Evolutionary conservation across 768 basidiomycete genomes (phyloP), one percentile per base, ranked within the genome.

Genomic region (Saitozyma sp.): DNA sequence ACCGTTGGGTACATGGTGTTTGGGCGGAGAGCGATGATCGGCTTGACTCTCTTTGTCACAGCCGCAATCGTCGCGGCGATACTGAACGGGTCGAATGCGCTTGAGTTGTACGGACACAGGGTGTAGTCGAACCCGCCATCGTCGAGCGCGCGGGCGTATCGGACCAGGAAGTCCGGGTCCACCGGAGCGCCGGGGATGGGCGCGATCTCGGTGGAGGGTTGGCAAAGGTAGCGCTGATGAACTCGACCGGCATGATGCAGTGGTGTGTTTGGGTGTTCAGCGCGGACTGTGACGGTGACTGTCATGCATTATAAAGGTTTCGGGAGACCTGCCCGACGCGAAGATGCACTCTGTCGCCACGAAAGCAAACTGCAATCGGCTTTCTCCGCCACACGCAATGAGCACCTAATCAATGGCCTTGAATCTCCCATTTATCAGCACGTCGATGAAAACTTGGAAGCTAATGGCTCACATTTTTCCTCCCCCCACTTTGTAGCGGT

Each of bases 1-100:
- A 70, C 64, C 3, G 68, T 73, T 11, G 71, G 71, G 57, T 58
- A 70, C 71, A 69, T 70, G 43, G 71, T 69, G 37, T 69, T 69
- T 13, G 71, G 71, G 48, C 68, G 48, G 7, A 72, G 54, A 37
- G 70, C 70, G 51, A 69, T 65, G 54, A 72, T 63, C 50, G 70
- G 50, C 39, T 58, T 65, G 39, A 70, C 41, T 56, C 66, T 70
- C 53, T 70, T 68, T 58, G 68, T 73, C 17, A 65, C 63, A 14
- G 68, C 40, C 20, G 61, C 50, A 45, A 73, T 67, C 46, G 59
- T 59, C 19, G 70, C 67, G 6, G 64, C 70, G 43, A 71, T 58
- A 40, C 67, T 71, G 60, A 71, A 71, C 8, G 70, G 70, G 63
- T 71, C 70, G 52, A 69, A 68, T 39, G 56, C 43, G n/a, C 62